Evolutionary conservation across 1,284 basidiomycete genomes (phyloP).

Genomic region (Tranzscheliella williamsii): DNA sequence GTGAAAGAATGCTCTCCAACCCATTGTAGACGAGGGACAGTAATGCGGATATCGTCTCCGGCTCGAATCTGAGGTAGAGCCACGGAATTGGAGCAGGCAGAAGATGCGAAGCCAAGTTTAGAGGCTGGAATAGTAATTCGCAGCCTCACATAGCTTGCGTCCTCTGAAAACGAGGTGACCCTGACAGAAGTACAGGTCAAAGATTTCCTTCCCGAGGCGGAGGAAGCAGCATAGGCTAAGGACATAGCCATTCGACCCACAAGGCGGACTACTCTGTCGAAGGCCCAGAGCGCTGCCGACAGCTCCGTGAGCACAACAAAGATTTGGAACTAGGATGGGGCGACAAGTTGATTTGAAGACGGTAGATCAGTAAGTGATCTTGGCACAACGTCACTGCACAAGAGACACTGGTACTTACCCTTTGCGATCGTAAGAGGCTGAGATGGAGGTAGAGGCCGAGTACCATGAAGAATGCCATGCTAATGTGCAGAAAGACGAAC

Average conservation of each 20-base stretch:
- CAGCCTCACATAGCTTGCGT: too few species aligned
- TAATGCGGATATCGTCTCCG: slow-evolving; percentile 36
- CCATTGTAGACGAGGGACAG: slow-evolving; percentile 33
- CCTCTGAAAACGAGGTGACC: too few species aligned
- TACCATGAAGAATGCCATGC: slow-evolving; percentile 51
- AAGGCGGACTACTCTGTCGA: slow-evolving; percentile 32
- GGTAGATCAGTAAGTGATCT: too few species aligned
- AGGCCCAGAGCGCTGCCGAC: slow-evolving; percentile 23
- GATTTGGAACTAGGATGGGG: slow-evolving; percentile 14
- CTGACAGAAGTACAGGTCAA: too few species aligned
- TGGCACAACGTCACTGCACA: too few species aligned
- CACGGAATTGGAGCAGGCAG: too few species aligned
- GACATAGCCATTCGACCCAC: slow-evolving; percentile 14
- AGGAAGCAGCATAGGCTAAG: slow-evolving; percentile 1
- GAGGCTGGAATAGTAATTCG: too few species aligned
- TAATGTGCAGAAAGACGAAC: slow-evolving; percentile 54
- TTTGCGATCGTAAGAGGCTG: slow-evolving; percentile 22
- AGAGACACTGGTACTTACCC: slow-evolving; percentile 19
- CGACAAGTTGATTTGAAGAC: too few species aligned
- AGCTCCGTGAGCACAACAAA: slow-evolving; percentile 33
- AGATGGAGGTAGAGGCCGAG: slow-evolving; percentile 55
- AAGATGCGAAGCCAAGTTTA: too few species aligned
- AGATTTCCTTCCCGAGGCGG: too few species aligned
- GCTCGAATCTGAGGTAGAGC: slow-evolving; percentile 13
- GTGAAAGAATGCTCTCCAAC: slow-evolving; percentile 46